Evolutionary conservation across 1,139 yeast species (phyloP).

Genomic region (Nadsonia commutata): DNA sequence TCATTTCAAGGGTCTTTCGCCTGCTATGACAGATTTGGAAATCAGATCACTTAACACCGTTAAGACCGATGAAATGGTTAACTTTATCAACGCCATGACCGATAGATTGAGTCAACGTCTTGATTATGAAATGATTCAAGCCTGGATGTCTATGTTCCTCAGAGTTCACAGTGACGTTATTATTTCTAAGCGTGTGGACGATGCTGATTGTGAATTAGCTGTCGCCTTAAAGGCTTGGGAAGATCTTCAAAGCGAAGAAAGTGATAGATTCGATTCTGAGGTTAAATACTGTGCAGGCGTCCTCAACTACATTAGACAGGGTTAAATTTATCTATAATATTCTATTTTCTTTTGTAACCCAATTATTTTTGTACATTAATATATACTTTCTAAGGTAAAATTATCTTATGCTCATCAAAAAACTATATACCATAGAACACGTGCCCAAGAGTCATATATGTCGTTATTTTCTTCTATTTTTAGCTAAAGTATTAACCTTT

Average conservation of each 20-base stretch:
- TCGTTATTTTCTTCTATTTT: not conserved
- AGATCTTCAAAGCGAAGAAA: slow-evolving; percentile 28
- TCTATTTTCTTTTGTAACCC: not conserved
- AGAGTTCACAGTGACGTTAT: slow-evolving; percentile 75
- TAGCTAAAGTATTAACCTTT: slow-evolving; percentile 2
- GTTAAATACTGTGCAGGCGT: slow-evolving; percentile 80
- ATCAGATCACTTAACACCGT: slow-evolving; percentile 63
- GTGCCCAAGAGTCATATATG: not conserved
- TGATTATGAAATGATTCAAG: slow-evolving; percentile 61
- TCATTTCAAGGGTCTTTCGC: slow-evolving; percentile 49
- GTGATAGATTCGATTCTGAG: slow-evolving; percentile 45
- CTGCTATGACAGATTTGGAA: slow-evolving; percentile 73
- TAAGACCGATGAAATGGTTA: slow-evolving; percentile 48
- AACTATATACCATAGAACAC: not conserved
- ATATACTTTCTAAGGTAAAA: too few relatives aligned
- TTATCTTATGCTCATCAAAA: too few relatives aligned
- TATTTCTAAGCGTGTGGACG: slow-evolving; percentile 20
- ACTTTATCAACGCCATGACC: slow-evolving; percentile 52
- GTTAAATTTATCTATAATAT: slow-evolving; percentile 9
- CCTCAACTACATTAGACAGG: slow-evolving; percentile 38
- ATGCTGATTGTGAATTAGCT: slow-evolving; percentile 6
- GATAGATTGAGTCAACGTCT: slow-evolving; percentile 41
- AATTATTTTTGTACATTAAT: slow-evolving; percentile 1
- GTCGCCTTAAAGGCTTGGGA: slow-evolving; percentile 38
- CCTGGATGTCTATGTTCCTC: slow-evolving; percentile 61